Percentiles rank a stretch among this genome's conserved stretches.
phyloP scores from a whole-genome alignment of 176 grass and related monocot genomes.

The Carex littledalei region DNA sequence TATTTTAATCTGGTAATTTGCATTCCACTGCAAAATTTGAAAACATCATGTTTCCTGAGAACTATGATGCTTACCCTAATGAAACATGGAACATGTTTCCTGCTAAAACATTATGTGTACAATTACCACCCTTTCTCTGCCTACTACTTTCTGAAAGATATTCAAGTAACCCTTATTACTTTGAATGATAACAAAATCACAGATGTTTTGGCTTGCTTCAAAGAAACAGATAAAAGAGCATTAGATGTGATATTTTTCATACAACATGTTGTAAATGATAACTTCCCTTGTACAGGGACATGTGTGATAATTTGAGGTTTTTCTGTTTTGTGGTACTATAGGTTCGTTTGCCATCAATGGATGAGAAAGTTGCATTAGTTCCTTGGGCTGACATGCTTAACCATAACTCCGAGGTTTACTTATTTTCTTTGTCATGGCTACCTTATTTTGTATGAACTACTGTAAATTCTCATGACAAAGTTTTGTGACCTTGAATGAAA shows the following conservation, averaged over 20 bases:
- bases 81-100: background rate
- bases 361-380: slow-evolving; percentile 85
- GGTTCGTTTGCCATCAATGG: slow-evolving; percentile 98
- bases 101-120: background rate
- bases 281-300: background rate
- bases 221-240: background rate
- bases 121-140: background rate
- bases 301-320: background rate
- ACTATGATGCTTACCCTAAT: background rate
- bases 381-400: slow-evolving; percentile 99
- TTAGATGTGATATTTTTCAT: background rate
- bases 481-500: slow-evolving; percentile 26
- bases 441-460: background rate
- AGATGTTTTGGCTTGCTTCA: background rate
- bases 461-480: slow-evolving; percentile 11
- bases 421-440: slow-evolving; percentile 13
- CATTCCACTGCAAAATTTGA: background rate
- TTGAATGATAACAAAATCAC: background rate
- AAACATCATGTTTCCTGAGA: background rate
- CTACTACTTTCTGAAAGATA: background rate
- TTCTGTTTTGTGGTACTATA: slow-evolving; percentile 23
- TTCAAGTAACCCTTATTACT: background rate
- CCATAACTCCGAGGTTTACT: slow-evolving; percentile 76
- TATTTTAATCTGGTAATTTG: background rate
- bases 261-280: background rate